A percentile compares a stretch with the other conserved stretches of the same genome.
Evolutionary conservation across 108 stramenopile species (phyloP).

Genomic region (Craspedostauros australis): DNA sequence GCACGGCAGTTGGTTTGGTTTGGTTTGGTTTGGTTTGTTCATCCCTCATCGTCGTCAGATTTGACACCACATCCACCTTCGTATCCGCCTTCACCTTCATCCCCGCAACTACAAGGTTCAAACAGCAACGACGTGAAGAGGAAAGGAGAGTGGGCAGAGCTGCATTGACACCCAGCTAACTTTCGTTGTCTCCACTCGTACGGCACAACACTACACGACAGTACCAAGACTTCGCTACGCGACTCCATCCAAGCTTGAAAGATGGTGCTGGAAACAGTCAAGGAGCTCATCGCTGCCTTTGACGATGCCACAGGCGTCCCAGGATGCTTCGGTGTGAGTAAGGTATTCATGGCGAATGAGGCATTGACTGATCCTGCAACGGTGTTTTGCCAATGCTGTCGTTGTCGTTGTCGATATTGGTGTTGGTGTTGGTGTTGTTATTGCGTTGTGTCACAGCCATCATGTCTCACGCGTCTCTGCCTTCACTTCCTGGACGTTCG

Average conservation of each 20-base stretch:
- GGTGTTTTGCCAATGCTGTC: neutral
- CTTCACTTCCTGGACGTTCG: neutral
- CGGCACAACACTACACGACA: no score
- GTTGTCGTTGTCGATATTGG: neutral
- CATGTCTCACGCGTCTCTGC: no score
- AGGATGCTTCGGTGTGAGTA: constrained; percentile 40
- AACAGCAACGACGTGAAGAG: no score
- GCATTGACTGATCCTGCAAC: neutral
- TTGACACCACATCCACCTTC: neutral
- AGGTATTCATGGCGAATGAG: neutral
- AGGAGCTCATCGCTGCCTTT: constrained; percentile 10
- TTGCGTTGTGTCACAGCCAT: no score
- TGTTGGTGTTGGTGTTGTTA: no score
- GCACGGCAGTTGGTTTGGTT: no score
- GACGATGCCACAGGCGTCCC: constrained; percentile 29
- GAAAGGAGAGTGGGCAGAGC: no score
- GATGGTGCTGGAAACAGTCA: constrained; percentile 7
- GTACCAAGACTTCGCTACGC: no score
- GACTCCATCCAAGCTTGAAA: neutral
- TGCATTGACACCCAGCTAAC: no score
- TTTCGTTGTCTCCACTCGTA: no score
- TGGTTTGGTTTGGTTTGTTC: no score
- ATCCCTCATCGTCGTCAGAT: neutral
- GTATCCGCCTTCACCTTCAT: neutral
- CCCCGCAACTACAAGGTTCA: no score